A percentile compares a stretch with the other conserved stretches of the same genome.
phyloP scores from a whole-genome alignment of 192 early-diverging fungal species.

The Umbelopsis ramanniana region DNA sequence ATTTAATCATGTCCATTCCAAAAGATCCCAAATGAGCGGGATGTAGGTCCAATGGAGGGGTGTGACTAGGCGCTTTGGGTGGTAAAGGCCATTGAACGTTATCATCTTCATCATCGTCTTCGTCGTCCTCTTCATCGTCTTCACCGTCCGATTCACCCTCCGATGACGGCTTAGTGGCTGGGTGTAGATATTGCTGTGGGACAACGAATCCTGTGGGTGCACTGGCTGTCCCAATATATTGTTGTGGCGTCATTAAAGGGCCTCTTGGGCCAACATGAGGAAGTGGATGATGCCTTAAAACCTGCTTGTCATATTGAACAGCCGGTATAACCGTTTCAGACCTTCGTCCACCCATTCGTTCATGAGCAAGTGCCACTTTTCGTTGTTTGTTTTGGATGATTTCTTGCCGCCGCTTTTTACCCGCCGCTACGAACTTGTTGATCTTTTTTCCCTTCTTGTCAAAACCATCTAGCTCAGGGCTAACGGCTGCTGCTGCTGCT shows the following conservation, averaged over 20 bases:
- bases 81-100: constrained; percentile 14
- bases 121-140: constrained; percentile 8
- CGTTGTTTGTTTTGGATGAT: constrained; percentile 19
- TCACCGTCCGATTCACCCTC: background rate
- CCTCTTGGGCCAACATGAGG: constrained; percentile 11
- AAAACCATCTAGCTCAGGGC: constrained; percentile 8
- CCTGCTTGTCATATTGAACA: constrained; percentile 17
- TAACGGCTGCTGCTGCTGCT: constrained; percentile 40
- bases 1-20: constrained; percentile 9
- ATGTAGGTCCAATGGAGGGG: background rate
- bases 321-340: background rate
- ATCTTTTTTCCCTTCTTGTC: constrained; percentile 17
- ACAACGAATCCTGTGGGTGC: constrained; percentile 36
- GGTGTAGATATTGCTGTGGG: constrained; percentile 33
- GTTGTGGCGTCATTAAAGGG: constrained; percentile 12
- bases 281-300: background rate
- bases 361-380: background rate
- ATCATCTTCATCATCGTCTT: background rate
- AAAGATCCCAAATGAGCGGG: background rate
- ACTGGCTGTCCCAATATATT: background rate
- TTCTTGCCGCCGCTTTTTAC: constrained; percentile 13
- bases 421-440: constrained; percentile 10
- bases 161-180: background rate
- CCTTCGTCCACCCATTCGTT: constrained; percentile 8
- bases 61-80: background rate